Evolutionary conservation across 1,284 basidiomycete species (phyloP), one percentile per base, ranked within the genome.

Genomic region (Ganoderma lingzhi): DNA sequence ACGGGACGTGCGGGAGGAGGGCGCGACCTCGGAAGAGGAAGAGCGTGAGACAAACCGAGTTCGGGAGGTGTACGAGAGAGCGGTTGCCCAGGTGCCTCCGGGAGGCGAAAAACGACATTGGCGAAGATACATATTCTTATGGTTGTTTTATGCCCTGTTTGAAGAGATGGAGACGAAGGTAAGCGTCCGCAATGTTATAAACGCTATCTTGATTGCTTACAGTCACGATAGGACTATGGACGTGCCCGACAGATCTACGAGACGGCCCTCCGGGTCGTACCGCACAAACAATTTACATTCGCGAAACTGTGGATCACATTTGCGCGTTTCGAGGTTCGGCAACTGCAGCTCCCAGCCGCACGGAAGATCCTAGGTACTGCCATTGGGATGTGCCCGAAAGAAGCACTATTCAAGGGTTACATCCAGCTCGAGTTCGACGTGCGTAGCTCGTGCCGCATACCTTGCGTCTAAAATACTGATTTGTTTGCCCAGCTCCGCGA

Each of bases 211-310:
- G 65, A 5, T 51, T 66, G 9, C 64, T 67, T 51, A 66, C 70
- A 8, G 6, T 3, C 44, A 60, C 68, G 32, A 15, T 71, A 96
- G 89, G 97, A 99, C 78, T 93, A 90, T 74, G 86, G 87, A 41
- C 91, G 97, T 6, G 87, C 95, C 19, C 87, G 96, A 63, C 94
- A 99, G 77, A 93, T 99, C 41, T 99, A 97, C 83, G 93, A 96
- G 80, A 96, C 96, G 0, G 96, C 93, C 5, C 82, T 98, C 70
- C 89, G 88, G 70, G 89, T 99, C 32, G 92, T 99, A 1, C 97
- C 98, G 0, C 98, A 99, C 82, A 96, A 96, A 77, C 88, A 91
- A 67, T 99, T 99, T 80, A 99, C 98, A 0, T 99, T 99, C 76
- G 96, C 97, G 15, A 99, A 99, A 82, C 83, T 97, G 15, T 98